A percentile compares a stretch with the other conserved stretches of the same genome.
These are phyloP conservation scores for Nemania bipapillata DNA, from an alignment of 2,329 filamentous ascomycete species.

Conservation along the genomic window DNA sequence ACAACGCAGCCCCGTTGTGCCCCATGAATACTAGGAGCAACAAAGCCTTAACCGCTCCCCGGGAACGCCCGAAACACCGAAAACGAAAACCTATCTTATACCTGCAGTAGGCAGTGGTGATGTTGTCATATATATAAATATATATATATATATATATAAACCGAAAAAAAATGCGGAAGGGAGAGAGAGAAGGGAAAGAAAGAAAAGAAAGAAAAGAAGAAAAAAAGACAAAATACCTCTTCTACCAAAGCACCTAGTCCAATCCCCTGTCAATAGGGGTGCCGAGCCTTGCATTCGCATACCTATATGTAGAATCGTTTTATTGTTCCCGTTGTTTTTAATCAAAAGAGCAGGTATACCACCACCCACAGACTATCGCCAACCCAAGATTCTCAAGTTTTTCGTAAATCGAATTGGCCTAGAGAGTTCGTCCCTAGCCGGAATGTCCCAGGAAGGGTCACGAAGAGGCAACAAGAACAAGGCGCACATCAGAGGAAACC, in stretches of 20 bases:
- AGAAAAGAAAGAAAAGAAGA: background rate
- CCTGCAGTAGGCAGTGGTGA: background rate
- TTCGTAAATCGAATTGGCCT: background rate
- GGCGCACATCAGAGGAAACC: slow-evolving; percentile 38
- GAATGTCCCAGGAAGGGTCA: too few relatives aligned
- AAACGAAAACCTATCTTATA: background rate
- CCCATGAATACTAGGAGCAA: background rate
- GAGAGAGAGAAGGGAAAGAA: background rate
- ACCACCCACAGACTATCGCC: background rate
- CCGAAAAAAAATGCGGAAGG: too few relatives aligned
- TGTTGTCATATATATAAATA: background rate
- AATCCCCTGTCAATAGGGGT: background rate
- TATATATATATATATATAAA: too few relatives aligned
- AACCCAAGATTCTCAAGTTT: background rate
- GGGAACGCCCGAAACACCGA: background rate
- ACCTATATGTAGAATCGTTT: background rate
- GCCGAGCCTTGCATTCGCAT: background rate
- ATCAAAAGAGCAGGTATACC: too few relatives aligned
- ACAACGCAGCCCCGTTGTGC: background rate
- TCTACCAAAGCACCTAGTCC: background rate
- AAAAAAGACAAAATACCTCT: background rate
- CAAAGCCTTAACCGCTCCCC: background rate
- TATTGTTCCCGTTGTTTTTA: too few relatives aligned
- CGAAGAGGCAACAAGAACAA: background rate
- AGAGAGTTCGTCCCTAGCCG: background rate